A percentile compares a stretch with the other conserved stretches of the same genome.
Evolutionary conservation across 768 basidiomycete species (phyloP).

Genomic region (Leccinum rimulosum): DNA sequence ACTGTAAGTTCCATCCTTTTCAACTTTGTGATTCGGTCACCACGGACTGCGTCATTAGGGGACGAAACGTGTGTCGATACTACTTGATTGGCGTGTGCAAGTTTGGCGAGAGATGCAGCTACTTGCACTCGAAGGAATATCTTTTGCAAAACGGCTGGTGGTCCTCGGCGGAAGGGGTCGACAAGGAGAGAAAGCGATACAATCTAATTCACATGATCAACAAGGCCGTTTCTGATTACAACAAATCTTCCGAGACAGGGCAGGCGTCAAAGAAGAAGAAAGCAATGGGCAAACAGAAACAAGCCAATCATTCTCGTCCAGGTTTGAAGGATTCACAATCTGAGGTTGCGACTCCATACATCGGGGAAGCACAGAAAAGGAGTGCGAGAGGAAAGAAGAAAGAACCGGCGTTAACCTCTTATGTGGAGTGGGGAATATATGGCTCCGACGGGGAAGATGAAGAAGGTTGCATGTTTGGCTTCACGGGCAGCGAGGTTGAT

Average conservation of each 20-base stretch:
- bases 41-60: slow-evolving; percentile 35
- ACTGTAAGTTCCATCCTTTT: slow-evolving; percentile 37
- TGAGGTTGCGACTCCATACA: not conserved
- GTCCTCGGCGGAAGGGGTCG: slow-evolving; percentile 22
- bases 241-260: not conserved
- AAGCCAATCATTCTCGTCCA: not conserved
- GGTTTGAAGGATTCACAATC: not conserved
- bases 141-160: slow-evolving; percentile 50
- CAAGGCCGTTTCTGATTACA: not conserved
- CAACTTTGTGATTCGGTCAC: not conserved
- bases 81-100: slow-evolving; percentile 41
- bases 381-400: not conserved
- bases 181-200: slow-evolving; percentile 1
- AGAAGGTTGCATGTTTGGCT: not conserved
- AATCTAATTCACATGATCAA: not conserved
- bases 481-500: not conserved
- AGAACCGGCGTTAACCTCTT: not conserved
- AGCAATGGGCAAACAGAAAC: slow-evolving; percentile 2
- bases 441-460: not conserved
- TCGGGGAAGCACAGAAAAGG: not conserved
- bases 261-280: not conserved
- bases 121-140: slow-evolving; percentile 46
- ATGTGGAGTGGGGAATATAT: not conserved
- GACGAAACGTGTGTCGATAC: slow-evolving; percentile 49
- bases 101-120: slow-evolving; percentile 42